A percentile compares a stretch with the other conserved stretches of the same genome.
Conservation (phyloP, 805 yeast species). For the Sugiyamaella marilandica region DNA sequence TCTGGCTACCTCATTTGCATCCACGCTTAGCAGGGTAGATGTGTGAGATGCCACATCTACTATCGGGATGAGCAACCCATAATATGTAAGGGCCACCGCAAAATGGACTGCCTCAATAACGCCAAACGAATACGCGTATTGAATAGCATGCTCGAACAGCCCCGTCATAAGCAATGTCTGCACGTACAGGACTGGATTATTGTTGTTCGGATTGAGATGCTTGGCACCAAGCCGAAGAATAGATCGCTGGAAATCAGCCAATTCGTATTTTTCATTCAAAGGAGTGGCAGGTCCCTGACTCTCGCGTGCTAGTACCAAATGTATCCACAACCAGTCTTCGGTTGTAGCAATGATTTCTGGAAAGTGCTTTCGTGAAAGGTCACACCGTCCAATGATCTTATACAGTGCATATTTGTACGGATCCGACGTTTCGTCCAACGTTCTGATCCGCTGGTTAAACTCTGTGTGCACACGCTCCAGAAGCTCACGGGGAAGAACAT, state of each 20-base stretch:
- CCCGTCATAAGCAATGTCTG: conserved; percentile 73
- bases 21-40: conserved; percentile 36
- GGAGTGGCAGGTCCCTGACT: conserved; percentile 41
- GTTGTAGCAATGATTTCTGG: conserved; percentile 71
- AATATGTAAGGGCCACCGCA: conserved; percentile 72
- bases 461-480: conserved; percentile 69
- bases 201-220: conserved; percentile 57
- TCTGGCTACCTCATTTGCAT: conserved; percentile 33
- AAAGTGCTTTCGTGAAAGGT: conserved; percentile 58
- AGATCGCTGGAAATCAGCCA: conserved; percentile 68
- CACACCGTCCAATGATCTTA: conserved; percentile 89
- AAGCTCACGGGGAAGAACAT: conserved; percentile 58
- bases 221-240: conserved; percentile 68
- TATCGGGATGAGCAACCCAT: conserved; percentile 58
- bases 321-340: conserved; percentile 98
- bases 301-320: conserved; percentile 69
- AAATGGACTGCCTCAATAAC: conserved; percentile 88
- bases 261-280: conserved; percentile 63
- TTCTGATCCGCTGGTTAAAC: conserved; percentile 77
- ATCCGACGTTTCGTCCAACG: conserved; percentile 61
- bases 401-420: conserved; percentile 88
- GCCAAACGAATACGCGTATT: conserved; percentile 53
- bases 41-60: conserved; percentile 25
- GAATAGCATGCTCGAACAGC: conserved; percentile 73
- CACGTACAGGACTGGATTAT: conserved; percentile 65